Conservation (phyloP, 2,329 filamentous ascomycete genomes). For the Ceratocystis diversiconidia region DNA sequence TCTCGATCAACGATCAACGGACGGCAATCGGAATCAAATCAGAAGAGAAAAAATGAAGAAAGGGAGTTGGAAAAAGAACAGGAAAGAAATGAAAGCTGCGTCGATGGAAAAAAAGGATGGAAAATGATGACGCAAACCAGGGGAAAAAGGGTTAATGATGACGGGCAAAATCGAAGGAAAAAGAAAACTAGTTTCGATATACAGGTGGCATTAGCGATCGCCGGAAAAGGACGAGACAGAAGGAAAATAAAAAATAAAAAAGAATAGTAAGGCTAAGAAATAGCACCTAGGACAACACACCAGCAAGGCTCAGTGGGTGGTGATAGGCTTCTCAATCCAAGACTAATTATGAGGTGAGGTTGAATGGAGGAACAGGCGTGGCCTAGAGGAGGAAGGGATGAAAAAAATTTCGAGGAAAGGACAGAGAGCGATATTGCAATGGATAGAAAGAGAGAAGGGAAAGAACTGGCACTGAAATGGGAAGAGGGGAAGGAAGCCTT, state of each 20-base stretch:
- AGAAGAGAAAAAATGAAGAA: constrained; percentile 7
- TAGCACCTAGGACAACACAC: background rate
- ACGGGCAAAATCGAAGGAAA: constrained; percentile 1
- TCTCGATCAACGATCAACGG: constrained; percentile 11
- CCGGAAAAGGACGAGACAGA: background rate
- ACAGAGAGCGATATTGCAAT: background rate
- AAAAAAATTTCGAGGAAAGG: background rate
- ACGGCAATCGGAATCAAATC: constrained; percentile 1
- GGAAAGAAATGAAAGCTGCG: constrained; percentile 1
- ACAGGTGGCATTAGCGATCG: constrained; percentile 23
- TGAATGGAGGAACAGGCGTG: background rate
- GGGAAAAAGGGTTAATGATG: constrained; percentile 5
- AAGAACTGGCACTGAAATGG: background rate
- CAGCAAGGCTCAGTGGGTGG: background rate
- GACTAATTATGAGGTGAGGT: background rate
- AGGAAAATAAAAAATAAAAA: background rate
- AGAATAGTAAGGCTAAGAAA: constrained; percentile 19
- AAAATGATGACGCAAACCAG: constrained; percentile 7
- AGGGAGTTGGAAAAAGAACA: background rate
- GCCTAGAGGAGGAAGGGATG: background rate
- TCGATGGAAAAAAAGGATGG: background rate
- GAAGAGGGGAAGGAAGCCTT: background rate
- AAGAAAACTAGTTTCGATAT: constrained; percentile 21
- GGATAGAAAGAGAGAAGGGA: background rate
- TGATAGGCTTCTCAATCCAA: background rate